Evolutionary conservation across 768 basidiomycete genomes (phyloP).

Genomic region (Multifurca ochricompacta): DNA sequence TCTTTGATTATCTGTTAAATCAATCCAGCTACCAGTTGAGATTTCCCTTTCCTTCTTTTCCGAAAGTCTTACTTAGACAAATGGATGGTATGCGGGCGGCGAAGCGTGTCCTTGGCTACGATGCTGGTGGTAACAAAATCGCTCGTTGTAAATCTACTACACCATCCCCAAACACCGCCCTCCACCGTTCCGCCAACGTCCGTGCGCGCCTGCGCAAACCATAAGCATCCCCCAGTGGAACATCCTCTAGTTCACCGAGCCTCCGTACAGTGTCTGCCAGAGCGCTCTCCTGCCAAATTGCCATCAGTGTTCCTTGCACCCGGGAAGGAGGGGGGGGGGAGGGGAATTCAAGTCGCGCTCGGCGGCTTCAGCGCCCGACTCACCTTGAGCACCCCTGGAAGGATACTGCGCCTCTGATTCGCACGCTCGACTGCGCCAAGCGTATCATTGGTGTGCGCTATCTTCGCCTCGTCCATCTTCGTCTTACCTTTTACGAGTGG

Average conservation of each 20-base stretch:
- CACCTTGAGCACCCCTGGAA: constrained; percentile 8
- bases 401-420: background rate
- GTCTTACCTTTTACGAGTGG: constrained; percentile 15
- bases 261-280: constrained; percentile 12
- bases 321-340: too few species aligned
- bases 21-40: too few species aligned
- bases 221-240: constrained; percentile 5
- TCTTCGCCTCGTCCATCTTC: background rate
- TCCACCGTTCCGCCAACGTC: constrained; percentile 7
- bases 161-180: constrained; percentile 7
- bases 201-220: constrained; percentile 8
- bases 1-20: too few species aligned
- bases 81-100: too few species aligned
- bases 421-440: constrained; percentile 1
- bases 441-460: background rate
- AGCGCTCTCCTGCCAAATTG: constrained; percentile 5
- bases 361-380: background rate
- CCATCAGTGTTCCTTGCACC: background rate
- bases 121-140: background rate
- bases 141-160: constrained; percentile 2
- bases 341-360: too few species aligned
- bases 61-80: too few species aligned
- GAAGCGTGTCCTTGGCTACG: too few species aligned
- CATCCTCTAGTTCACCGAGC: constrained; percentile 4
- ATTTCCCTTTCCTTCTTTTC: too few species aligned